Base-by-base conservation (phyloP, 148 eudicot species). In the Vaccinium vitisidaea region DNA sequence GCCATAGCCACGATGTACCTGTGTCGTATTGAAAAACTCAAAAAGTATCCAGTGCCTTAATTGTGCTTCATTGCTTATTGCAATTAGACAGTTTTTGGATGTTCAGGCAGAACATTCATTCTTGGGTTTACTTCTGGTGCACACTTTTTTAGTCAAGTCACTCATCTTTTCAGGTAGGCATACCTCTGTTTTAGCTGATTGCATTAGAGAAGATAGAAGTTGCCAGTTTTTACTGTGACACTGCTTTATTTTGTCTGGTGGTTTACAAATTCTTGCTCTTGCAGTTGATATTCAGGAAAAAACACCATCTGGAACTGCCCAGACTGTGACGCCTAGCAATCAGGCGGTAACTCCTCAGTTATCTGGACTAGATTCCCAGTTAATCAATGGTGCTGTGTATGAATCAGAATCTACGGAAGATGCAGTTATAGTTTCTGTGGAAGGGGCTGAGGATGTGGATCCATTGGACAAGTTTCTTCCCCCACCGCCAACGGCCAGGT, bases 401-500 rank as follows among this genome's bases (percentile, higher is more conserved):
- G 91, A 88, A 88, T 83, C 84, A 77, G 91, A 85, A 87, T n/a
- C 61, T 82, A 79, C 58, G 85, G 88, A 80, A 32, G 90, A 87
- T 43, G 85, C 77, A 75, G 87, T 85, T 80, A 87, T 84, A 84
- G 85, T 85, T 78, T 52, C 89, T n/a, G 36, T 21, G 83, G 83
- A 61, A 61, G 54, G 12, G 43, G 16, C 15, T 30, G 87, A 87
- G 84, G 91, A 89, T 81, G 54, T 89, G 82, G 93, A 92, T 81
- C 94, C 92, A 25, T 77, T 95, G 86, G 91, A 88, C 70, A 89
- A 54, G 53, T 95, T 95, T 90, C 94, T 95, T 36, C 98, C 93
- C 12, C 91, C 98, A 27, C 95, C 93, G 25, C 91, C 96, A 43
- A 88, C 80, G 52, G 86, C 75, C 50, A 94, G 88, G 84, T 95